Base-by-base conservation (phyloP, 2,329 filamentous ascomycete genomes). In the Lachnellula hyalina region DNA sequence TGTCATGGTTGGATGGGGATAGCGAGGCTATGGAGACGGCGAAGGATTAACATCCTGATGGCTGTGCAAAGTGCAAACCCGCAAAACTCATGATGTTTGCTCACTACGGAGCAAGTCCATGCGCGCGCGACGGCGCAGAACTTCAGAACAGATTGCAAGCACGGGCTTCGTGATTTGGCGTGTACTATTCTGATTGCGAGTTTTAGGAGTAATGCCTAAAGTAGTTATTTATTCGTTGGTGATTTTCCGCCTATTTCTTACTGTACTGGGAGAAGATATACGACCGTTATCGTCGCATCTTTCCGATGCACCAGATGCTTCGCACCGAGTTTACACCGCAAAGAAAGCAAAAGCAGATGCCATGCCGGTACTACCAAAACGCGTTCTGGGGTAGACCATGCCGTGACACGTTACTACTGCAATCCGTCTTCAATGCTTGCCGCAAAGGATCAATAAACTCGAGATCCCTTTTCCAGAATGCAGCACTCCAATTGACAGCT, bases 41-140 rank as follows among this genome's bases (percentile, higher is more conserved):
- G 57, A 59, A 59, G 57, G 57, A 59, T 56, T 49, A 47, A 17
- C 19, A 57, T 57, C 51, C 55, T 54, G 54, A 47, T 46, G 57
- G 57, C 57, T 59, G 57, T 59, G 57, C 57, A 56, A 23, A 15
- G 21, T 17, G 17, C 25, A 14, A 15, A 12, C 11, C 21, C 12
- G 44, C 21, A 15, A 15, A 32, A 32, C 28, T 32, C 28, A 11
- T 11, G 28, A 32, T 32, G 28, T 32, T 32, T 32, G 28, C 28
- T 32, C 28, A 32, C 28, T 32, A 11, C 28, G 9, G 28, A 32
- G 15, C 44, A 15, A 15, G 11, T 21, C 50, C 49, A 56, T 51
- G 57, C 54, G 49, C 48, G 49, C 52, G 54, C 49, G 47, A 59
- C n/a, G 12, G 44, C 25, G 44, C 23, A 46, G 21, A 38, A 14